A percentile compares a stretch with the other conserved stretches of the same genome.
These are phyloP conservation scores for Hymenoscyphus fructigenus DNA, from an alignment of 2,329 filamentous ascomycete species.

Conservation along the genomic window DNA sequence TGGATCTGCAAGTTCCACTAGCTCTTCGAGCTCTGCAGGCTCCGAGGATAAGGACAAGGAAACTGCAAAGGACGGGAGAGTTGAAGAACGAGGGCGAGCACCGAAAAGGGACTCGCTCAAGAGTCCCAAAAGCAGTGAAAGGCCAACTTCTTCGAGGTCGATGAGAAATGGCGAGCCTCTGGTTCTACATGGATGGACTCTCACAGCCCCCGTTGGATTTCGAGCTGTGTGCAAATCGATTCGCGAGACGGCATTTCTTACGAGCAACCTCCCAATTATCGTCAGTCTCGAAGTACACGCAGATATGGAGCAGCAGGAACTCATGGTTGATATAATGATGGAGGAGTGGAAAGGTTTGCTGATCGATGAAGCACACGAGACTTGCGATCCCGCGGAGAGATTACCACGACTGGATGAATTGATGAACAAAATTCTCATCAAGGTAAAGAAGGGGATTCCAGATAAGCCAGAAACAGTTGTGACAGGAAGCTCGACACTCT, in stretches of 20 bases:
- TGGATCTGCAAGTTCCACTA: slow-evolving; percentile 10
- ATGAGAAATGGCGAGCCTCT: slow-evolving; percentile 61
- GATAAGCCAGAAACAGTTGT: slow-evolving; percentile 23
- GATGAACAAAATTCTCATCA: slow-evolving; percentile 77
- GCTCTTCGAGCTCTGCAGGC: neutral
- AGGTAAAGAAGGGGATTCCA: slow-evolving; percentile 61
- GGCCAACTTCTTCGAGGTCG: slow-evolving; percentile 23
- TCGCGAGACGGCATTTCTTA: slow-evolving; percentile 72
- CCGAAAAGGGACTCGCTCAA: slow-evolving; percentile 19
- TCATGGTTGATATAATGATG: slow-evolving; percentile 93
- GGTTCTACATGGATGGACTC: slow-evolving; percentile 82
- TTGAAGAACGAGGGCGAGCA: slow-evolving; percentile 22
- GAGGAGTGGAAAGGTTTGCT: slow-evolving; percentile 79
- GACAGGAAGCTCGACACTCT: slow-evolving; percentile 18
- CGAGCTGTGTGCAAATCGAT: slow-evolving; percentile 82
- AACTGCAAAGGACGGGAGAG: slow-evolving; percentile 14
- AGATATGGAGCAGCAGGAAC: slow-evolving; percentile 75
- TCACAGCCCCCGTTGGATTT: slow-evolving; percentile 84
- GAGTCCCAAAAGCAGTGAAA: slow-evolving; percentile 28
- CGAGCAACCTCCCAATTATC: slow-evolving; percentile 78
- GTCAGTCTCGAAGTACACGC: slow-evolving; percentile 92
- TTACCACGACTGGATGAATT: slow-evolving; percentile 72
- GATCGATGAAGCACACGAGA: slow-evolving; percentile 56
- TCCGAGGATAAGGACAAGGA: slow-evolving; percentile 14
- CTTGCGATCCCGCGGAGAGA: slow-evolving; percentile 46